Base-by-base conservation (phyloP, 2,329 filamentous ascomycete species). In the Grosmannia huntii region DNA sequence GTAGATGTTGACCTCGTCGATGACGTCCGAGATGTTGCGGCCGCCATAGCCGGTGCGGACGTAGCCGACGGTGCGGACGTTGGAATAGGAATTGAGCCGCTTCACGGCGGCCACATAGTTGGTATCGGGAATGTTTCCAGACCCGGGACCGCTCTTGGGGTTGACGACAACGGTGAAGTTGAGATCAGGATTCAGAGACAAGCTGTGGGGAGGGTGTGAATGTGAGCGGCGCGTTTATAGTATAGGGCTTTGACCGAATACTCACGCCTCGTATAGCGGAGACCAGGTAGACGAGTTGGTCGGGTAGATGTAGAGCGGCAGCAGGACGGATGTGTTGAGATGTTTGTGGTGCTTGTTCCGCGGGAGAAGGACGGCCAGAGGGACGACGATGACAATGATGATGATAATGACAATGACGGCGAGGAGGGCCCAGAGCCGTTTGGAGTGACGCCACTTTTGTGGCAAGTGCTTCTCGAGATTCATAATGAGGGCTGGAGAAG, bases 241-340 rank as follows among this genome's bases (percentile, higher is more conserved):
- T 5, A 19, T 5, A 23, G 6, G 31, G 16, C 6, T 33, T 33
- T 33, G 31, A 33, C 31, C 6, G 31, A 33, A 33, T 14, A 57
- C 59, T 48, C 36, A 62, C 59, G 59, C 57, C 11, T 60, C 51
- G 28, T 58, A 62, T 4, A 60, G 33, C 4, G 57, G 57, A 16
- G 46, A 44, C 59, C 59, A 62, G 1, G 59, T 49, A 16, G 59
- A 33, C 9, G 55, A 44, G 25, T 60, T 58, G 44, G 12, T 33
- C 4, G 60, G 60, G 23, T 62, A 62, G 31, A 62, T 59, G 59
- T 62, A 62, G 19, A 62, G 51, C 10, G 60, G 60, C 36, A 62
- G 28, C 31, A 58, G 44, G 46, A 57, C 53, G 10, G 53, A 21
- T 2, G 57, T 25, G 19, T 31, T 44, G 16, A 11, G 28, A 1